Evolutionary conservation across 805 yeast species (phyloP).

Genomic region (Nakazawaea laoshanensis): DNA sequence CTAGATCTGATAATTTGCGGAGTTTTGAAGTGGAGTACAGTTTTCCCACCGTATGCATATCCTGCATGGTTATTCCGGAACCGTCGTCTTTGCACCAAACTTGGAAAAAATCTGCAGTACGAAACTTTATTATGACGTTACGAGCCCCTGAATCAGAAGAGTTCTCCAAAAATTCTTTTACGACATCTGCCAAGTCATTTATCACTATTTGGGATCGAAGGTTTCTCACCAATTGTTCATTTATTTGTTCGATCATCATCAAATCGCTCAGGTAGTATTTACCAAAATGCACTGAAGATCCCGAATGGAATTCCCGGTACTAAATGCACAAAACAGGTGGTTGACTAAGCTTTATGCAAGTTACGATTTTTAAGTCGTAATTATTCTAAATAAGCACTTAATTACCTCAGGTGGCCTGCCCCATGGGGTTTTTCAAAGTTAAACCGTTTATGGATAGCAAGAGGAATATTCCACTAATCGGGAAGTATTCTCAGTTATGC

Average conservation of each 20-base stretch:
- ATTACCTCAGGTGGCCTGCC: too few species aligned
- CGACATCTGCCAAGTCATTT: constrained; percentile 28
- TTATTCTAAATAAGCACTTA: too few species aligned
- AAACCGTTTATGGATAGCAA: too few species aligned
- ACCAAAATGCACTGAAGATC: too few species aligned
- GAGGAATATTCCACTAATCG: too few species aligned
- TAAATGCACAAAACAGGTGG: too few species aligned
- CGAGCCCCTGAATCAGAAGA: constrained; percentile 46
- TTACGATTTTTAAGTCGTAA: too few species aligned
- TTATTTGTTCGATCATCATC: not conserved
- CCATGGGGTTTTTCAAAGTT: too few species aligned
- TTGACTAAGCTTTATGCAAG: too few species aligned
- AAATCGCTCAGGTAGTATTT: too few species aligned
- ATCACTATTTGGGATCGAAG: constrained; percentile 22
- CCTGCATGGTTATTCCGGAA: constrained; percentile 45
- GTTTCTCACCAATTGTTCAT: not conserved
- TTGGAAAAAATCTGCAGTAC: constrained; percentile 19
- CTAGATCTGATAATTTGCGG: constrained; percentile 26
- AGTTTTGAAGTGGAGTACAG: constrained; percentile 52
- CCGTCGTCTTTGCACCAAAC: constrained; percentile 63
- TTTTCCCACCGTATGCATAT: constrained; percentile 37
- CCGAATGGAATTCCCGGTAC: too few species aligned
- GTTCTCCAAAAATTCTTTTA: constrained; percentile 45
- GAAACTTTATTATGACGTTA: constrained; percentile 20
- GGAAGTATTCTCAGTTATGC: too few species aligned